These are phyloP conservation scores for Entoloma clypeatum DNA, from an alignment of 1,284 basidiomycete species.

Conservation along the genomic window DNA sequence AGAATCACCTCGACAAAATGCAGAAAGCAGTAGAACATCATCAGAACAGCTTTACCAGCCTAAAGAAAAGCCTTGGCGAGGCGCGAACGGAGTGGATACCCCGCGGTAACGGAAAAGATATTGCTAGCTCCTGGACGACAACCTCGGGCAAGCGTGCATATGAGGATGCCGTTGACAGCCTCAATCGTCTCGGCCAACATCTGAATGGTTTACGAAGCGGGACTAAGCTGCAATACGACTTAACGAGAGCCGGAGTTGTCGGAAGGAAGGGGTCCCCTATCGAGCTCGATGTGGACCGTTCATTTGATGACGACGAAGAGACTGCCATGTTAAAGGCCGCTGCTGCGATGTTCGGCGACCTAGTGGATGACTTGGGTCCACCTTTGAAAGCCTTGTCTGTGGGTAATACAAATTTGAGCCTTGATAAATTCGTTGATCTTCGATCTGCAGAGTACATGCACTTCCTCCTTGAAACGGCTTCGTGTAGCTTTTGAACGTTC, in stretches of 20 bases:
- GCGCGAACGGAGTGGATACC: constrained; percentile 78
- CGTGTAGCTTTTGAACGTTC: constrained; percentile 59
- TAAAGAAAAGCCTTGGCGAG: constrained; percentile 81
- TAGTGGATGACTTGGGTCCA: constrained; percentile 80
- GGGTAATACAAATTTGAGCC: constrained; percentile 26
- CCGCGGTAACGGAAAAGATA: constrained; percentile 30
- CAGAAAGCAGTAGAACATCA: constrained; percentile 77
- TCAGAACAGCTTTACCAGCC: constrained; percentile 81
- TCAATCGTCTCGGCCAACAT: constrained; percentile 89
- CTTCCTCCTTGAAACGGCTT: constrained; percentile 54
- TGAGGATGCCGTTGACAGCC: constrained; percentile 77
- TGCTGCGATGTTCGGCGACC: constrained; percentile 74
- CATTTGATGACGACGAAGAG: constrained; percentile 50
- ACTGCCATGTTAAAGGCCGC: constrained; percentile 58
- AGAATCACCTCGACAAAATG: constrained; percentile 53
- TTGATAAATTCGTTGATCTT: constrained; percentile 1
- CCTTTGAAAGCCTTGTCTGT: constrained; percentile 78
- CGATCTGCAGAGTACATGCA: constrained; percentile 52
- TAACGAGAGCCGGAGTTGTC: constrained; percentile 64
- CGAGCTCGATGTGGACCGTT: constrained; percentile 17
- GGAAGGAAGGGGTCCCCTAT: constrained; percentile 28
- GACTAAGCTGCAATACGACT: constrained; percentile 76
- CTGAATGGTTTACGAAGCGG: constrained; percentile 83
- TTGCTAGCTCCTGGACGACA: constrained; percentile 26
- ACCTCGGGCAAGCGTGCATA: constrained; percentile 56